A percentile compares a stretch with the other conserved stretches of the same genome.
Conservation (phyloP, 192 early-diverging fungal species). For the Backusella sp. region DNA sequence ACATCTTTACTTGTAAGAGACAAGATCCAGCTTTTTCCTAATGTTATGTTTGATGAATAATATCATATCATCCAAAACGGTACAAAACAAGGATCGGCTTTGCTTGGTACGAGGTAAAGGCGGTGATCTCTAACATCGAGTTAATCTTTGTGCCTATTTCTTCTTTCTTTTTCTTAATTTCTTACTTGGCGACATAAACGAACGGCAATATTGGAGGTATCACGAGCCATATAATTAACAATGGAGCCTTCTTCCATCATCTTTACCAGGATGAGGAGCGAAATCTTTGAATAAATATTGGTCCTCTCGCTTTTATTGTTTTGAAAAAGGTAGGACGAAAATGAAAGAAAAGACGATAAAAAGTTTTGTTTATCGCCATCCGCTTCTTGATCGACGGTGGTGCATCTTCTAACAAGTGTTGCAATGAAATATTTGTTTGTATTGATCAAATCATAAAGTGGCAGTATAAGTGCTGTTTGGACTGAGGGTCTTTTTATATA, state of each 20-base stretch:
- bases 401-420: conserved; percentile 26
- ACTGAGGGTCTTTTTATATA: conserved; percentile 46
- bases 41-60: conserved; percentile 56
- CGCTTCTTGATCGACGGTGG: background rate
- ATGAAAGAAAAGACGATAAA: conserved; percentile 43
- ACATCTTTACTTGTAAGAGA: conserved; percentile 44
- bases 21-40: conserved; percentile 50
- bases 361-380: conserved; percentile 14
- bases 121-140: conserved; percentile 38
- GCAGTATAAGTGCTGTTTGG: conserved; percentile 40
- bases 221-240: conserved; percentile 36
- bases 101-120: conserved; percentile 40
- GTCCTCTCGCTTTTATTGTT: conserved; percentile 44
- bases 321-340: conserved; percentile 51
- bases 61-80: conserved; percentile 45
- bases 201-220: conserved; percentile 5
- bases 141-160: too few species aligned
- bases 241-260: conserved; percentile 43
- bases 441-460: conserved; percentile 50
- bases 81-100: conserved; percentile 38
- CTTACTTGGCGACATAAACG: conserved; percentile 42
- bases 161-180: background rate
- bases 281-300: conserved; percentile 44
- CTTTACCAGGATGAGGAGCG: conserved; percentile 41
- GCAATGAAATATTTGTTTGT: conserved; percentile 40